Base-by-base conservation (phyloP, 805 yeast species). In the Jamesozyma hellenica region DNA sequence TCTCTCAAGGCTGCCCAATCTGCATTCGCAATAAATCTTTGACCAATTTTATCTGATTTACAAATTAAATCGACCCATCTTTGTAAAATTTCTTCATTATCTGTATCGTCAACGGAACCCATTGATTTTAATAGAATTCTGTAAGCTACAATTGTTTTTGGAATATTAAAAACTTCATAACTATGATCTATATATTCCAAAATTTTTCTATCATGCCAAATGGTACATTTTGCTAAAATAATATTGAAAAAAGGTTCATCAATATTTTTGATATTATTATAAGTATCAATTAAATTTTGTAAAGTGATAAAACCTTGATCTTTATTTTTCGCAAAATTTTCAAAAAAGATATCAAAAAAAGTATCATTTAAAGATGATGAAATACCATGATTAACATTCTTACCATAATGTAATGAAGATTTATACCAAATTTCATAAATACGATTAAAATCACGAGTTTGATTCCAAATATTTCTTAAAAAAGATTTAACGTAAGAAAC, bases 191-290 rank as follows among this genome's bases (percentile, higher is more conserved):
- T 66, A 45, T 76, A 79, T 49, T 79, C 75, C 42, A 80, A 72
- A 11, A 80, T 77, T n/a, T 66, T 64, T 44, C 76, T 67, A 54
- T 78, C 79, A 39, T 71, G 71, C 94, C 94, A 83, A 44, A 67
- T 63, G 26, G 75, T 74, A 47, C 76, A 71, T 36, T 77, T 78
- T 31, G 84, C 73, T 42, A 84, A 67, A 39, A 83, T 67, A 32
- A 83, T 82, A 58, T 84, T 85, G 59, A 85, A 72, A 53, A 85
- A 82, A n/a, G 84, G 79, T 58, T 82, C 90, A 58, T 83, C 90
- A 41, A 80, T 69, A 17, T 72, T 66, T 51, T 75, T 75, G 44
- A 76, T 65, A 35, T 67, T 67, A 37, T 75, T 68, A 55, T 81
- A 80, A 27, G 68, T 64, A 14, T 68, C 57, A 42, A 82, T 75